Conservation (phyloP, 148 eudicot genomes). For the Dysphania ambrosioides region DNA sequence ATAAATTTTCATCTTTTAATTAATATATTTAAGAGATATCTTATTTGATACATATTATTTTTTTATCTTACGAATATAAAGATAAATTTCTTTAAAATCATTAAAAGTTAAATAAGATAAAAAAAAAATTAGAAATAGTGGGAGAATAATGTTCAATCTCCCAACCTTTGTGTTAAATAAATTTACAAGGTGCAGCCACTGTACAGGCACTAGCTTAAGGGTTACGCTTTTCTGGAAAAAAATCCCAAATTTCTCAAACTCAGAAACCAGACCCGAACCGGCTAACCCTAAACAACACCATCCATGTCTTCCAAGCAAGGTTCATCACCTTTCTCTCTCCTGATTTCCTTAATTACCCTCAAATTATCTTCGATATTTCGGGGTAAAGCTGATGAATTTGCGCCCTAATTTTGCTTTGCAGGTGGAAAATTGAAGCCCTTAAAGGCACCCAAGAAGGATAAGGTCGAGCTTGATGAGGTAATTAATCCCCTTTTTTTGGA, state of each 20-base stretch:
- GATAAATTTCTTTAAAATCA: too few relatives aligned
- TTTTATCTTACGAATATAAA: too few relatives aligned
- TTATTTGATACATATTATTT: too few relatives aligned
- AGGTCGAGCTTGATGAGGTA: slow-evolving; percentile 85
- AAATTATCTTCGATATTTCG: slow-evolving; percentile 1
- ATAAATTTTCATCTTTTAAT: too few relatives aligned
- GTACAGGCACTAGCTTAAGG: too few relatives aligned
- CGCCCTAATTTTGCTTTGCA: slow-evolving; percentile 12
- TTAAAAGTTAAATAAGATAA: too few relatives aligned
- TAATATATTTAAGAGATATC: too few relatives aligned
- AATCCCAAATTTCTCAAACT: slow-evolving; percentile 2
- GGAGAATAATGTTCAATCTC: too few relatives aligned
- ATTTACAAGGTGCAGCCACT: not conserved
- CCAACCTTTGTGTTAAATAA: slow-evolving; percentile 2
- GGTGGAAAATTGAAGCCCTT: slow-evolving; percentile 96
- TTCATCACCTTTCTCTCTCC: slow-evolving; percentile 9
- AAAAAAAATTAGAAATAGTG: too few relatives aligned
- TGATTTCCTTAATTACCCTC: not conserved
- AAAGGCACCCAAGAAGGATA: slow-evolving; percentile 79
- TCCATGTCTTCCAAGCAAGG: slow-evolving; percentile 63
- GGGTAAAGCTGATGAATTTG: slow-evolving; percentile 17
- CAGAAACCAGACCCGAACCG: slow-evolving; percentile 25
- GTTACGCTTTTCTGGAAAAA: not conserved
- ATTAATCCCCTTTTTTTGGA: not conserved
- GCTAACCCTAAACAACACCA: slow-evolving; percentile 38